These are phyloP conservation scores for Chernovozyma sophiae-reginae DNA, from an alignment of 1,139 yeast species.

Conservation along the genomic window DNA sequence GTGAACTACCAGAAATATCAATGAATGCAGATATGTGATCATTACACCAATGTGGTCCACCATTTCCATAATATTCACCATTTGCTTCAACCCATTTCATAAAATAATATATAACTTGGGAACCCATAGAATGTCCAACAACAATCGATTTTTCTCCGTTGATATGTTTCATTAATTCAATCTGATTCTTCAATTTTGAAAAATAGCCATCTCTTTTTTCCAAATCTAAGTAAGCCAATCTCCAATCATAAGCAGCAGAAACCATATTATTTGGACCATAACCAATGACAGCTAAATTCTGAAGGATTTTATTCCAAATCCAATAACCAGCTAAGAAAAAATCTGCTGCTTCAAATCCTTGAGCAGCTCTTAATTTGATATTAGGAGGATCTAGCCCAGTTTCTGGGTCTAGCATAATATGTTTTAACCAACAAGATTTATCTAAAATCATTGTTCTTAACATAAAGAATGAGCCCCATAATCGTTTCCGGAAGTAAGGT, in stretches of 20 bases:
- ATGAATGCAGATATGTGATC: slow-evolving; percentile 74
- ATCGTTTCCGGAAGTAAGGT: slow-evolving; percentile 79
- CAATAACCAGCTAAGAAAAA: slow-evolving; percentile 96
- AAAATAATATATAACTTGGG: slow-evolving; percentile 82
- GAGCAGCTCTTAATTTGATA: slow-evolving; percentile 80
- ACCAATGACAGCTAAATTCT: slow-evolving; percentile 89
- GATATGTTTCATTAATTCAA: slow-evolving; percentile 49
- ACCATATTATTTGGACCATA: slow-evolving; percentile 89
- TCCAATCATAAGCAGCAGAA: slow-evolving; percentile 95
- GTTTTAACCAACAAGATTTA: slow-evolving; percentile 89
- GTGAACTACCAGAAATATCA: slow-evolving; percentile 80
- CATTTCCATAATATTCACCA: slow-evolving; percentile 78
- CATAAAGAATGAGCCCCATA: slow-evolving; percentile 98
- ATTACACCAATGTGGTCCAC: slow-evolving; percentile 85
- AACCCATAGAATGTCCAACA: slow-evolving; percentile 95
- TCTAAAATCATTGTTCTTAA: slow-evolving; percentile 86
- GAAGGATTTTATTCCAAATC: slow-evolving; percentile 95
- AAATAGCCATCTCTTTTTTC: slow-evolving; percentile 87
- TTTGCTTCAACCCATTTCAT: slow-evolving; percentile 94
- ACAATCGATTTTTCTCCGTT: slow-evolving; percentile 74
- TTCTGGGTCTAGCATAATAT: slow-evolving; percentile 79
- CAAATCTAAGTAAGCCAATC: slow-evolving; percentile 82
- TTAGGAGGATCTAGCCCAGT: slow-evolving; percentile 92
- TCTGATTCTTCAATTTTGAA: slow-evolving; percentile 63
- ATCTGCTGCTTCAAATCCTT: slow-evolving; percentile 96